Conservation (phyloP, 1,139 yeast genomes). For the Schwanniomyces etchellsii region DNA sequence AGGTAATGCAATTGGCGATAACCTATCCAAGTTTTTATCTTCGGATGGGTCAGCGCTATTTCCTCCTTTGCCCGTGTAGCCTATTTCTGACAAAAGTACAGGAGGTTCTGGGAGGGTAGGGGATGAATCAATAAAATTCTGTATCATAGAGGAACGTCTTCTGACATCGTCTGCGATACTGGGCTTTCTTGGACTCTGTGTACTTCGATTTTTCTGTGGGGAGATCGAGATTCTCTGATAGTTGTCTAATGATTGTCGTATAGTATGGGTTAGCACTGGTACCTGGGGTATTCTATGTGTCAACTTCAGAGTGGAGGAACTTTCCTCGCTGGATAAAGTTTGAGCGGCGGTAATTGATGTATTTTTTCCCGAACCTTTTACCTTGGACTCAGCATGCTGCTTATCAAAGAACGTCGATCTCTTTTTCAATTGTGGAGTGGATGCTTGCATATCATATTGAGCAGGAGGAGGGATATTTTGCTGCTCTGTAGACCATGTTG, state of each 20-base stretch:
- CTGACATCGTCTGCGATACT: conserved; percentile 13
- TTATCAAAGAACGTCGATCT: conserved; percentile 9
- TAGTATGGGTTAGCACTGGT: conserved; percentile 17
- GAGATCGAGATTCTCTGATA: conserved; percentile 32
- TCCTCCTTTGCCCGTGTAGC: conserved; percentile 7
- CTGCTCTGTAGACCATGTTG: conserved; percentile 36
- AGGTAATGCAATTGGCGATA: conserved; percentile 21
- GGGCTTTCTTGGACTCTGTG: conserved; percentile 11
- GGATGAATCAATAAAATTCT: conserved; percentile 41
- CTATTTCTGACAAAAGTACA: conserved; percentile 31
- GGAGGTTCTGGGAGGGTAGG: conserved; percentile 50
- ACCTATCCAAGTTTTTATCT: conserved; percentile 11
- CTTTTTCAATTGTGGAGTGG: conserved; percentile 30
- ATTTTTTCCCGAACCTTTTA: conserved; percentile 8
- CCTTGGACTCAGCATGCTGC: conserved; percentile 1
- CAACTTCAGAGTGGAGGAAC: conserved; percentile 6
- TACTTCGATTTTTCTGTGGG: conserved; percentile 20
- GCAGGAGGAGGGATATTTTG: conserved; percentile 10
- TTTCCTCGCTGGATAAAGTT: conserved; percentile 7
- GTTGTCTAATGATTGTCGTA: conserved; percentile 31
- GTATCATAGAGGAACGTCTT: conserved; percentile 37
- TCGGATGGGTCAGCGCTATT: conserved; percentile 9
- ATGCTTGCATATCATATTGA: conserved; percentile 18
- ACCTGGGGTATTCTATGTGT: conserved; percentile 6
- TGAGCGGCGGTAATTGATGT: conserved; percentile 15